Percentiles rank a stretch among this genome's conserved stretches.
Conservation (phyloP, 805 yeast genomes). For the Yarrowia divulgata region DNA sequence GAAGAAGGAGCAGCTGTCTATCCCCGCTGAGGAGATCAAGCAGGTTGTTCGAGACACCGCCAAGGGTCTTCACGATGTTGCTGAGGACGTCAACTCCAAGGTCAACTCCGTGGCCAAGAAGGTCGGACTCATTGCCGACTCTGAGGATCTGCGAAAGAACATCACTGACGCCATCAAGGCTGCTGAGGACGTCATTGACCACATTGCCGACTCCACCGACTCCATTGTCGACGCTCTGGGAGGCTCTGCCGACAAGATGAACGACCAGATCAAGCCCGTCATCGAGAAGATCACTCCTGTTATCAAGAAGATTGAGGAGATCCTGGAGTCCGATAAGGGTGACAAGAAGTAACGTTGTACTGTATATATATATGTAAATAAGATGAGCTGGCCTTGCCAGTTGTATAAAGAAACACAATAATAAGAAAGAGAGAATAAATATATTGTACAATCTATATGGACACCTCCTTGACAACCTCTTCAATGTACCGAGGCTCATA, state of each 20-base stretch:
- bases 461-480: slow-evolving; percentile 26
- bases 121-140: slow-evolving; percentile 39
- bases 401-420: neutral
- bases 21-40: slow-evolving; percentile 40
- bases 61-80: slow-evolving; percentile 43
- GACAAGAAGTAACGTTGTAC: slow-evolving; percentile 17
- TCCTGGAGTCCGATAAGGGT: slow-evolving; percentile 29
- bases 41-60: slow-evolving; percentile 44
- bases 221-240: slow-evolving; percentile 34
- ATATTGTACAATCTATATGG: neutral
- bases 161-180: slow-evolving; percentile 27
- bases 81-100: slow-evolving; percentile 43
- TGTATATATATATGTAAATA: slow-evolving; percentile 32
- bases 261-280: slow-evolving; percentile 23
- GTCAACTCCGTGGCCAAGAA: slow-evolving; percentile 41
- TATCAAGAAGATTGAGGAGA: slow-evolving; percentile 25
- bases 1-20: slow-evolving; percentile 25
- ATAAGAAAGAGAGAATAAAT: neutral
- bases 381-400: neutral
- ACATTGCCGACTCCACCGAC: slow-evolving; percentile 34
- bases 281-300: slow-evolving; percentile 29
- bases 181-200: slow-evolving; percentile 33
- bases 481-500: slow-evolving; percentile 31
- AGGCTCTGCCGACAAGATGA: slow-evolving; percentile 7
- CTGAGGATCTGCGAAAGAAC: slow-evolving; percentile 13